A percentile compares a stretch with the other conserved stretches of the same genome.
phyloP scores from a whole-genome alignment of 208 protist genomes.

The Trypanosomatidae sp. region DNA sequence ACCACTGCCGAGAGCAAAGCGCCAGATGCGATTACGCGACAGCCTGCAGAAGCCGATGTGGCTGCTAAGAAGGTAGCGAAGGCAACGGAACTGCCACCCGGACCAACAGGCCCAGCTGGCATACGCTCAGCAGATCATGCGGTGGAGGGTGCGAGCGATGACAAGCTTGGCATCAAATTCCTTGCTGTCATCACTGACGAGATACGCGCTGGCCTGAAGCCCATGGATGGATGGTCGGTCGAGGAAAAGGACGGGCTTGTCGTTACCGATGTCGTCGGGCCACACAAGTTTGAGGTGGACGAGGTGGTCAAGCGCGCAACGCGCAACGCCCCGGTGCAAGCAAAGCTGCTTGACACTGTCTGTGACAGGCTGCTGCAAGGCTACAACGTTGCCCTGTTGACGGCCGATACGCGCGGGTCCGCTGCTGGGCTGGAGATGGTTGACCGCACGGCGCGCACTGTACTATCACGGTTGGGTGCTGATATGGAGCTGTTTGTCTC shows the following conservation, averaged over 20 bases:
- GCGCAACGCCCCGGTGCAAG: conserved; percentile 12
- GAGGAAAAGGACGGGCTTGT: conserved; percentile 8
- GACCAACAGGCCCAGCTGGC: background rate
- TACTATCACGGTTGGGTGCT: conserved; percentile 13
- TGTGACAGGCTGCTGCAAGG: conserved; percentile 21
- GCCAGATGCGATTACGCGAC: background rate
- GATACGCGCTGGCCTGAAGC: conserved; percentile 6
- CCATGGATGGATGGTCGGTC: conserved; percentile 25
- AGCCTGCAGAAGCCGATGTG: conserved; percentile 1
- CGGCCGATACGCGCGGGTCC: conserved; percentile 25
- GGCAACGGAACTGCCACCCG: background rate
- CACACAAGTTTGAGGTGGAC: conserved; percentile 18
- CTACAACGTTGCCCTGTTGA: conserved; percentile 35
- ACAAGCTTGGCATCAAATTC: conserved; percentile 5
- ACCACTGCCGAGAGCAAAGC: background rate
- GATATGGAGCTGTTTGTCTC: conserved; percentile 19
- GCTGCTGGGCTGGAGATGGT: conserved; percentile 21
- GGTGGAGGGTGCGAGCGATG: background rate
- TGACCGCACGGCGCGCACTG: conserved; percentile 23
- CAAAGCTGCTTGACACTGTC: conserved; percentile 17
- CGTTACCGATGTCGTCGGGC: conserved; percentile 21
- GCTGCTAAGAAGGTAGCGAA: conserved; percentile 1
- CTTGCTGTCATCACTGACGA: conserved; percentile 32
- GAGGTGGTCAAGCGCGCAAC: conserved; percentile 21
- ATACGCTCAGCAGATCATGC: background rate